Conservation (phyloP, 2,329 filamentous ascomycete genomes). For the Aspergillus sp. region DNA sequence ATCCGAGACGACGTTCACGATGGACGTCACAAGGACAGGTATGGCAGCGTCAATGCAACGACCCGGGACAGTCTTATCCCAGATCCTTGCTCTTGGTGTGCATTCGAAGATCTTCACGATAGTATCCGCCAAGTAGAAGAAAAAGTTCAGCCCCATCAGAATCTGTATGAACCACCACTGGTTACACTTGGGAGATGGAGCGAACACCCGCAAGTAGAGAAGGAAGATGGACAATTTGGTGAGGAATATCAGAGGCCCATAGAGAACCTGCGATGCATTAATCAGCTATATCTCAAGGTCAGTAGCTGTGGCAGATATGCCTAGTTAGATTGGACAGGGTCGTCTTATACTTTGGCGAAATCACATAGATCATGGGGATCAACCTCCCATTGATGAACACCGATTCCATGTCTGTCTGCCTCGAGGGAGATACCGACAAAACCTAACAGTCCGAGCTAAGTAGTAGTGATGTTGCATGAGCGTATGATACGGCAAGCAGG, state of each 20-base stretch:
- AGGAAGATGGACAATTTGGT: slow-evolving; percentile 33
- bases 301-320: background rate
- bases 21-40: slow-evolving; percentile 22
- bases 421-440: slow-evolving; percentile 25
- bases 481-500: background rate
- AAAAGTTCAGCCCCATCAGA: slow-evolving; percentile 26
- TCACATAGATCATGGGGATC: slow-evolving; percentile 18
- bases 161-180: slow-evolving; percentile 26
- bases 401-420: slow-evolving; percentile 24
- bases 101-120: slow-evolving; percentile 31
- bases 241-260: slow-evolving; percentile 31
- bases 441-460: slow-evolving; percentile 25
- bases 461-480: slow-evolving; percentile 12
- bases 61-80: slow-evolving; percentile 20
- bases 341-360: slow-evolving; percentile 19
- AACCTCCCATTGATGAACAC: slow-evolving; percentile 22
- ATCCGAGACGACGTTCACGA: slow-evolving; percentile 28
- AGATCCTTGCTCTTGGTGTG: slow-evolving; percentile 26
- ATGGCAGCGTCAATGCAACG: slow-evolving; percentile 27
- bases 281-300: slow-evolving; percentile 14
- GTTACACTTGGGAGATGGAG: slow-evolving; percentile 17
- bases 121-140: slow-evolving; percentile 28
- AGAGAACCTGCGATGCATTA: slow-evolving; percentile 29
- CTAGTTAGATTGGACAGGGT: background rate
- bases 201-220: slow-evolving; percentile 30